A percentile compares a stretch with the other conserved stretches of the same genome.
Conservation (phyloP, 208 protist genomes). For the Acanthamoeba sp. region DNA sequence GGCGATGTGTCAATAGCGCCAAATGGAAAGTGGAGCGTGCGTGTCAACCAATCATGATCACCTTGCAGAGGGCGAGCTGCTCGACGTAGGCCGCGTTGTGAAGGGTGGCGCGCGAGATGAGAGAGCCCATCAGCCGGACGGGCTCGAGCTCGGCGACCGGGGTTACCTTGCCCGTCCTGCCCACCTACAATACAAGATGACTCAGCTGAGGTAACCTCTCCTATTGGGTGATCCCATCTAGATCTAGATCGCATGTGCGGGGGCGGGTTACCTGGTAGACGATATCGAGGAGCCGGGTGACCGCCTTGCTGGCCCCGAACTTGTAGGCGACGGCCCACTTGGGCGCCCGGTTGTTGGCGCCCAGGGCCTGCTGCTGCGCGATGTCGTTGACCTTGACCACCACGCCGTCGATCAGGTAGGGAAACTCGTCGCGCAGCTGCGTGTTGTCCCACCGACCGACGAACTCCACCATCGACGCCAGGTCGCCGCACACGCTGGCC, state of each 20-base stretch:
- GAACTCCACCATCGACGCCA: neutral
- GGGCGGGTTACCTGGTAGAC: conserved; percentile 35
- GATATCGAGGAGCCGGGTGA: conserved; percentile 64
- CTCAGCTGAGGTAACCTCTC: conserved; percentile 39
- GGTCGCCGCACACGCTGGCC: conserved; percentile 10
- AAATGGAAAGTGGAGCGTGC: no score
- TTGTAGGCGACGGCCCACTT: conserved; percentile 85
- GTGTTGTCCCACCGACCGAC: conserved; percentile 62
- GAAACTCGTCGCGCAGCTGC: neutral
- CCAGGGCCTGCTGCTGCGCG: conserved; percentile 42
- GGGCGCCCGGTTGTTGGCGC: conserved; percentile 74
- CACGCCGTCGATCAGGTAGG: conserved; percentile 81
- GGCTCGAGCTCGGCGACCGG: conserved; percentile 78
- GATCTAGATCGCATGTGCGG: neutral
- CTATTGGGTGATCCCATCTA: neutral
- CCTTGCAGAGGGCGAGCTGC: conserved; percentile 58
- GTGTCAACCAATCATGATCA: neutral
- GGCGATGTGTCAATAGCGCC: neutral
- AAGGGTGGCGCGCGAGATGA: conserved; percentile 79
- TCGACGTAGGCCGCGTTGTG: conserved; percentile 79
- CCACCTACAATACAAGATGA: no score
- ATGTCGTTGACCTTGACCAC: conserved; percentile 83
- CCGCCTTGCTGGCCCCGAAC: conserved; percentile 57
- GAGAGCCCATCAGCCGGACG: conserved; percentile 73
- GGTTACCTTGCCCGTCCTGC: conserved; percentile 76